Evolutionary conservation across 495 filamentous ascomycete species (phyloP).

Genomic region (Penicillium macrosclerotiorum): DNA sequence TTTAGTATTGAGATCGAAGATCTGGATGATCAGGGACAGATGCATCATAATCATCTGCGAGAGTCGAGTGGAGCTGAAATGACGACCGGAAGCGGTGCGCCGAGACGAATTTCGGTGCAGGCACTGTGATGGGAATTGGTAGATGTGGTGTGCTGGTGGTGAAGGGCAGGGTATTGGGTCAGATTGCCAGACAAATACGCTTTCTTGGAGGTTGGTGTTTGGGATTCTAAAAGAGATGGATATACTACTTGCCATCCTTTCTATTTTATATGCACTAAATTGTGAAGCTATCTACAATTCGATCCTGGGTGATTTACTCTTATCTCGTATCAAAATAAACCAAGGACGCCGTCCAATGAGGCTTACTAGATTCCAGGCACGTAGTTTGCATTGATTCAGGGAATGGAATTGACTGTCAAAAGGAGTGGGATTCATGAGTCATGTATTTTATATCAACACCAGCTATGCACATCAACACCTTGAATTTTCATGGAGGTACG

Average conservation of each 20-base stretch:
- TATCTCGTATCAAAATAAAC: too few relatives aligned
- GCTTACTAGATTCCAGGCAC: neutral
- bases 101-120: slow-evolving; percentile 27
- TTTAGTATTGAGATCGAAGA: slow-evolving; percentile 43
- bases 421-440: neutral
- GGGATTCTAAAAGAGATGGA: neutral
- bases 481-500: too few relatives aligned
- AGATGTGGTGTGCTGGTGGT: neutral
- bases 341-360: neutral
- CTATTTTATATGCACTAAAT: neutral
- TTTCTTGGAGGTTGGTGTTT: slow-evolving; percentile 1
- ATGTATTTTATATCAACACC: neutral
- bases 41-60: slow-evolving; percentile 38
- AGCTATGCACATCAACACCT: neutral
- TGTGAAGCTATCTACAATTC: neutral
- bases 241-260: too few relatives aligned
- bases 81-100: slow-evolving; percentile 29
- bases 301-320: too few relatives aligned
- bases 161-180: neutral
- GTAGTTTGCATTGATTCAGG: too few relatives aligned
- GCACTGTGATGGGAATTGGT: slow-evolving; percentile 14
- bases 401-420: neutral
- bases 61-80: slow-evolving; percentile 35
- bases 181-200: neutral
- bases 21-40: slow-evolving; percentile 22